Base-by-base conservation (phyloP, 345 rosid species). In the Sonneratia alba region DNA sequence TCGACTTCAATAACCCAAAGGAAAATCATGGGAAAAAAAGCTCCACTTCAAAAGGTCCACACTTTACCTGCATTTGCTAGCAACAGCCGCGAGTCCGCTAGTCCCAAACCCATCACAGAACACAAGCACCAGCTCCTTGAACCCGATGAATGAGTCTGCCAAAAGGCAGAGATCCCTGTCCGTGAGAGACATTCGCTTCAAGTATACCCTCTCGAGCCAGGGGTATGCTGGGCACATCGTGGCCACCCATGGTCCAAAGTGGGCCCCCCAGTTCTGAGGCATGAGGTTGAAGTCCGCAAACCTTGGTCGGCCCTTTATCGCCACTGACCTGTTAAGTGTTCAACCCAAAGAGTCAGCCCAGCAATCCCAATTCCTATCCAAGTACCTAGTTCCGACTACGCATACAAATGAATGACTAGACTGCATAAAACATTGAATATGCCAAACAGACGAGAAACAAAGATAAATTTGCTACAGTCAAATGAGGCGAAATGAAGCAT, bases 41-140 rank as follows among this genome's bases (percentile, higher is more conserved):
- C 5, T 47, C 14, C 13, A 47, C 2, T 3, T 27, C 38, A 3
- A 62, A 13, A 62, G 2, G 36, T 53, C 65, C 47, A 49, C 14
- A n/a, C 8, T 48, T 59, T 71, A 93, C 97, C 93, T 91, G 96
- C 97, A 93, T 78, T 81, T 81, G 79, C 83, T 82, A 36, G 90
- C 93, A 68, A 93, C 82, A 57, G 82, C 19, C 57, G 93, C 87
- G 4, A 93, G 86, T 51, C 98, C 93, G 71, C 83, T 80, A 36
- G 98, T 93, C 27, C 97, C 92, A 71, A 93, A 93, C 37, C 97
- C 98, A 61, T 93, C 96, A 65, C 98, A 93, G 78, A 97, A 89
- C 42, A 91, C 81, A 53, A 93, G 89, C 36, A 75, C 76, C 19
- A 93, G 91, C 74, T 87, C 96, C 74, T 84, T 89, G 66, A 93